A percentile compares a stretch with the other conserved stretches of the same genome.
Evolutionary conservation across 2,329 filamentous ascomycete genomes (phyloP).

Genomic region (Diaporthe longicolla): DNA sequence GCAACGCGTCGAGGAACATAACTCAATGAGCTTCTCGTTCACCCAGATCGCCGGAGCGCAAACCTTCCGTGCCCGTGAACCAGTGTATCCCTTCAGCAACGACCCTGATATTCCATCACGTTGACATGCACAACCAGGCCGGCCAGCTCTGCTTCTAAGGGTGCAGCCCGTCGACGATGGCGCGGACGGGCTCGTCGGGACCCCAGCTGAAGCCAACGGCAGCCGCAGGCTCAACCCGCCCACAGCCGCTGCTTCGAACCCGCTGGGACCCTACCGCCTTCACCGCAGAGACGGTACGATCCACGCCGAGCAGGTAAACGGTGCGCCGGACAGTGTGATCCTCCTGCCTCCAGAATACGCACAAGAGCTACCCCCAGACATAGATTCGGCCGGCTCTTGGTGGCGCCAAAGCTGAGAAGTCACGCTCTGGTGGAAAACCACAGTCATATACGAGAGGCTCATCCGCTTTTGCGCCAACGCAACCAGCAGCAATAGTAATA

Average conservation of each 20-base stretch:
- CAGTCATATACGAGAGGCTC: constrained; percentile 12
- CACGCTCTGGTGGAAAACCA: constrained; percentile 9
- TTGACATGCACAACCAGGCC: not conserved
- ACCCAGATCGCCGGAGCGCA: not conserved
- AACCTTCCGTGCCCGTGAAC: not conserved
- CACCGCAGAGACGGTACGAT: not conserved
- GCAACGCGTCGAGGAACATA: too few relatives aligned
- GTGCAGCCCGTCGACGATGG: not conserved
- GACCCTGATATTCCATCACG: not conserved
- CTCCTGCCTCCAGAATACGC: not conserved
- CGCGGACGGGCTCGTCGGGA: not conserved
- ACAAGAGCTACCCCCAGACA: not conserved
- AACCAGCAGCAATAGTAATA: not conserved
- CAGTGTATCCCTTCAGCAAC: not conserved
- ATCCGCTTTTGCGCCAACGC: not conserved
- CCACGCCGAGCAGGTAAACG: not conserved
- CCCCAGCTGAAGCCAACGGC: not conserved
- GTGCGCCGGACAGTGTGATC: not conserved
- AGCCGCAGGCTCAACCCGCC: not conserved
- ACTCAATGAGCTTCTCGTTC: too few relatives aligned
- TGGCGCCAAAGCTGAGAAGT: not conserved
- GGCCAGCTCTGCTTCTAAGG: not conserved
- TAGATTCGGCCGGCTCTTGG: not conserved
- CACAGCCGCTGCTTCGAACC: not conserved
- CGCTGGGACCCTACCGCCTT: not conserved